Evolutionary conservation across 257 asterid genomes (phyloP).

Genomic region (Lycium ferocissimum): DNA sequence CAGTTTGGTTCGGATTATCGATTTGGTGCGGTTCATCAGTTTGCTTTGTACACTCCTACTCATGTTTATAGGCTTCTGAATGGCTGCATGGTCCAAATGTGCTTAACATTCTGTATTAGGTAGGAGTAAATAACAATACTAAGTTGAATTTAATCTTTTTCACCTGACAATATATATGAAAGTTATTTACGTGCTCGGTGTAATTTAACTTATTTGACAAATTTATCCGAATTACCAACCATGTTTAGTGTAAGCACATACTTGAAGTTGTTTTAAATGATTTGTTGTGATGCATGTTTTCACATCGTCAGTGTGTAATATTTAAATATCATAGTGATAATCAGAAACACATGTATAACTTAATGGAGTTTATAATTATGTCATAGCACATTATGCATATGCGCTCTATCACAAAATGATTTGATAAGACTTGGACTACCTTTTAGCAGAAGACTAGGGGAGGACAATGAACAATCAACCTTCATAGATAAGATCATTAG

Average conservation of each 20-base stretch:
- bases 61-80: not conserved
- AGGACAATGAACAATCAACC: not conserved
- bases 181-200: not conserved
- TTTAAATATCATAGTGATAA: not conserved
- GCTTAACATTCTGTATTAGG: not conserved
- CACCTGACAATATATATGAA: no score
- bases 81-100: not conserved
- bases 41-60: not conserved
- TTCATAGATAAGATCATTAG: not conserved
- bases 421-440: not conserved
- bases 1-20: no score
- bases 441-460: not conserved
- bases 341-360: not conserved
- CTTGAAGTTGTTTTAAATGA: not conserved
- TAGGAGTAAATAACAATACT: not conserved
- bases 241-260: not conserved
- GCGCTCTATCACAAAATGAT: not conserved
- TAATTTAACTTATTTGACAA: not conserved
- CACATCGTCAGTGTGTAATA: not conserved
- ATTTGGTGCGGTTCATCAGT: no score
- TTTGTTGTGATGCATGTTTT: not conserved
- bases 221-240: not conserved
- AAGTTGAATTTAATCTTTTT: no score
- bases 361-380: not conserved
- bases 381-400: not conserved